A percentile compares a stretch with the other conserved stretches of the same genome.
Conservation (phyloP, 225 moss, liverwort and hornwort species). For the Bryoerythrophyllum caledonicum region DNA sequence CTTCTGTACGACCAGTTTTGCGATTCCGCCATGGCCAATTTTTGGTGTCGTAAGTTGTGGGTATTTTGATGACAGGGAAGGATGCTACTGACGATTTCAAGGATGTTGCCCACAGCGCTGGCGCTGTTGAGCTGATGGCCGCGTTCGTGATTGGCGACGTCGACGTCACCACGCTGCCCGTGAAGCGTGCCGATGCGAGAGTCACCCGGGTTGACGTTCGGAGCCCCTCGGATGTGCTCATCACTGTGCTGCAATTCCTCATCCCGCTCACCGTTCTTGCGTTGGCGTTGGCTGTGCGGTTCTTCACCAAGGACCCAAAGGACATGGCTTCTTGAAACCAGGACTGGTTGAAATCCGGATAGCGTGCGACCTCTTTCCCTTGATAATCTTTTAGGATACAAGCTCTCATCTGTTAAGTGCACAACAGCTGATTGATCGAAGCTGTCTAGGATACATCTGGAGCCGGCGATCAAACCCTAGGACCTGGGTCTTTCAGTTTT, state of each 20-base stretch:
- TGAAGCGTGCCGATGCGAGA: slow-evolving; percentile 18
- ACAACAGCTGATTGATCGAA: not conserved
- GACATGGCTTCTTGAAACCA: not conserved
- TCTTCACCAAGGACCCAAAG: slow-evolving; percentile 16
- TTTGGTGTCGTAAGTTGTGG: not conserved
- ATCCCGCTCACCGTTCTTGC: slow-evolving; percentile 34
- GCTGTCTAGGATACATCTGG: too few species aligned
- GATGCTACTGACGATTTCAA: slow-evolving; percentile 53
- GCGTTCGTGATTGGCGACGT: slow-evolving; percentile 39
- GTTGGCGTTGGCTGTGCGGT: slow-evolving; percentile 35
- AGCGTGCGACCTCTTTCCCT: too few species aligned
- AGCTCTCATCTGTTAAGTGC: not conserved
- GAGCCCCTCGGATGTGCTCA: slow-evolving; percentile 14
- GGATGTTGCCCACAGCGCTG: slow-evolving; percentile 42
- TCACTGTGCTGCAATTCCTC: slow-evolving; percentile 28
- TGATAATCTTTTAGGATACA: not conserved
- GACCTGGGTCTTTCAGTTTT: not conserved
- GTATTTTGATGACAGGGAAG: slow-evolving; percentile 25
- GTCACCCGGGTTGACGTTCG: not conserved
- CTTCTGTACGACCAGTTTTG: not conserved
- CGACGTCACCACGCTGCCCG: slow-evolving; percentile 35
- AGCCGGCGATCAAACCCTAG: not conserved
- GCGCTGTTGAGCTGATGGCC: slow-evolving; percentile 38
- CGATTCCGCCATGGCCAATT: slow-evolving; percentile 8
- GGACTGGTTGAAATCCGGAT: too few species aligned